These are phyloP conservation scores for Nemania diffusa DNA, from an alignment of 2,329 filamentous ascomycete genomes.

Conservation along the genomic window DNA sequence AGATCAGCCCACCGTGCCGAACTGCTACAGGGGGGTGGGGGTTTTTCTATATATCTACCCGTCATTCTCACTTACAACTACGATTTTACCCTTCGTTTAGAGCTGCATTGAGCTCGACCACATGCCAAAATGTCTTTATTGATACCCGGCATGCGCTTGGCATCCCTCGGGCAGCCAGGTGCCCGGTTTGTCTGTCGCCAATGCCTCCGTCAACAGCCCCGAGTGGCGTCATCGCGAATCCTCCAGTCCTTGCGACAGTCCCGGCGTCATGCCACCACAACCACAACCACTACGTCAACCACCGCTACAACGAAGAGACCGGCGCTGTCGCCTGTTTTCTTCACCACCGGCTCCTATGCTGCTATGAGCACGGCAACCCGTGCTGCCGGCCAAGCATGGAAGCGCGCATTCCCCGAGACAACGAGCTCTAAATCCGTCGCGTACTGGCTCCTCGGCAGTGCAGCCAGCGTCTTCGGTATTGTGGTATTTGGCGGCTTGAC, in stretches of 20 bases:
- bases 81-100: background rate
- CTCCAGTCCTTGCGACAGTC: slow-evolving; percentile 47
- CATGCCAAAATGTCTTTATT: slow-evolving; percentile 54
- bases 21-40: background rate
- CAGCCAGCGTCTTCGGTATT: slow-evolving; percentile 94
- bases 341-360: slow-evolving; percentile 36
- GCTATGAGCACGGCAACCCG: slow-evolving; percentile 28
- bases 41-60: background rate
- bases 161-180: slow-evolving; percentile 53
- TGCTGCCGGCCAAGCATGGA: slow-evolving; percentile 43
- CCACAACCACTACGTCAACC: slow-evolving; percentile 40
- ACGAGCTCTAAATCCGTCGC: slow-evolving; percentile 80
- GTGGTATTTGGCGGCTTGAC: slow-evolving; percentile 95
- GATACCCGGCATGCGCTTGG: slow-evolving; percentile 55
- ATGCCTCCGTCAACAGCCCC: slow-evolving; percentile 54
- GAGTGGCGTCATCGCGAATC: slow-evolving; percentile 51
- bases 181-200: slow-evolving; percentile 61
- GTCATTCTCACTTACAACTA: background rate
- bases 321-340: slow-evolving; percentile 31
- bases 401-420: slow-evolving; percentile 64
- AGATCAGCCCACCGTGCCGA: too few species aligned
- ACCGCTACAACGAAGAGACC: slow-evolving; percentile 18
- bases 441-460: slow-evolving; percentile 92
- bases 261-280: slow-evolving; percentile 53
- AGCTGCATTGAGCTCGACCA: slow-evolving; percentile 18